Percentiles rank a stretch among this genome's conserved stretches.
Evolutionary conservation across 306 rosid species (phyloP).

Genomic region (Rosa persica): DNA sequence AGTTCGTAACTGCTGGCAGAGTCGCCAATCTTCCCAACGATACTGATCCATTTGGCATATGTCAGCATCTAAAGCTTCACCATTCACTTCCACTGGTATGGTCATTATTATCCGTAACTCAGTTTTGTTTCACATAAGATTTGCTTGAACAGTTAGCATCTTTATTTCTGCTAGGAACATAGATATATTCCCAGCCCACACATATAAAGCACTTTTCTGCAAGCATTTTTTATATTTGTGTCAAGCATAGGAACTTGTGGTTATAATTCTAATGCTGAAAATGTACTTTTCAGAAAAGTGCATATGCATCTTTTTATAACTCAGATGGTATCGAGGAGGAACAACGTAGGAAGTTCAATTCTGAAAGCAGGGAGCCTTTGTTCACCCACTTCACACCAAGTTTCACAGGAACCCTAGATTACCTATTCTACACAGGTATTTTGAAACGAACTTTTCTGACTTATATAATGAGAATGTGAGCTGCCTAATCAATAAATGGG

Average conservation of each 20-base stretch:
- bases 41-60: constrained; percentile 21
- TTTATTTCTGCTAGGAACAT: background rate
- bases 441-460: background rate
- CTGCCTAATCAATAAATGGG: background rate
- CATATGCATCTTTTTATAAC: constrained; percentile 16
- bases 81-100: constrained; percentile 31
- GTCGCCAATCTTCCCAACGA: background rate
- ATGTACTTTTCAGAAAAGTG: constrained; percentile 26
- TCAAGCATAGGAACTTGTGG: background rate
- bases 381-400: constrained; percentile 10
- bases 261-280: constrained; percentile 1
- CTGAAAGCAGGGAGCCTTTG: constrained; percentile 18
- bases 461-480: background rate
- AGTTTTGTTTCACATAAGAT: background rate
- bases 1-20: constrained; percentile 1
- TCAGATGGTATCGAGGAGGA: constrained; percentile 10
- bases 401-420: constrained; percentile 28
- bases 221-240: background rate
- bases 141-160: background rate
- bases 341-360: constrained; percentile 6
- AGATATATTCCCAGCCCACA: background rate
- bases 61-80: constrained; percentile 18
- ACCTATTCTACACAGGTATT: constrained; percentile 33
- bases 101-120: background rate
- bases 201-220: background rate